A percentile compares a stretch with the other conserved stretches of the same genome.
Conservation (phyloP, 352 stramenopile species). For the Stephanocyclus meneghinianus region DNA sequence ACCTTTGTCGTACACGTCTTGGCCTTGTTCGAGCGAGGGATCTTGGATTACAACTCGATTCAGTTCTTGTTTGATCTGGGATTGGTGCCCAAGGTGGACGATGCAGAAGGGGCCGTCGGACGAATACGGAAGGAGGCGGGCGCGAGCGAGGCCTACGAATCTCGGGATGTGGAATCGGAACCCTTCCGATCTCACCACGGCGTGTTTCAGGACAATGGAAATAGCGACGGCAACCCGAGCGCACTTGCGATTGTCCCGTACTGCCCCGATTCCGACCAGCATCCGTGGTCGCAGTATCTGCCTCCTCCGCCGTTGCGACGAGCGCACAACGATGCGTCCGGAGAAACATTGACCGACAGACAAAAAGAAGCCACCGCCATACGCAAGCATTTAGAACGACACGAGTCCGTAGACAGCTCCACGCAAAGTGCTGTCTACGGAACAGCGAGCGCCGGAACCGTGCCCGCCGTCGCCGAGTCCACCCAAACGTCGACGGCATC, state of each 20-base stretch:
- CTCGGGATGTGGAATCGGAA: background rate
- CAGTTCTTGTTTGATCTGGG: conserved; percentile 78
- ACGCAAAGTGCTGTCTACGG: conserved; percentile 9
- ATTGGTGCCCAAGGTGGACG: conserved; percentile 56
- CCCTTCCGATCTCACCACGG: background rate
- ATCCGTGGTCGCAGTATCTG: background rate
- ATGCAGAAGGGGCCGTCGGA: background rate
- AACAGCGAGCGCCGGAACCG: background rate
- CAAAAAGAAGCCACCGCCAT: conserved; percentile 50
- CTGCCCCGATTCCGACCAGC: background rate
- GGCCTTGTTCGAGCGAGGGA: conserved; percentile 73
- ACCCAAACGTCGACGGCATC: background rate
- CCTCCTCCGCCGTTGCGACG: conserved; percentile 1
- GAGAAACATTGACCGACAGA: conserved; percentile 12
- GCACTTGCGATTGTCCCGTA: conserved; percentile 31
- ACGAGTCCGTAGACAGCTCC: conserved; percentile 30
- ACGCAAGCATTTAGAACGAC: conserved; percentile 40
- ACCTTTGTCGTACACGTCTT: conserved; percentile 82
- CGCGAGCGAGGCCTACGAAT: background rate
- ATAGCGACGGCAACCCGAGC: background rate
- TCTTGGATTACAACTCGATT: conserved; percentile 78
- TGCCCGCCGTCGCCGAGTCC: background rate
- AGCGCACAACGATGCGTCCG: background rate
- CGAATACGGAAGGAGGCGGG: background rate
- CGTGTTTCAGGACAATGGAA: background rate